phyloP scores from a whole-genome alignment of 139 green algal species.

The Coccomyxa sp. region DNA sequence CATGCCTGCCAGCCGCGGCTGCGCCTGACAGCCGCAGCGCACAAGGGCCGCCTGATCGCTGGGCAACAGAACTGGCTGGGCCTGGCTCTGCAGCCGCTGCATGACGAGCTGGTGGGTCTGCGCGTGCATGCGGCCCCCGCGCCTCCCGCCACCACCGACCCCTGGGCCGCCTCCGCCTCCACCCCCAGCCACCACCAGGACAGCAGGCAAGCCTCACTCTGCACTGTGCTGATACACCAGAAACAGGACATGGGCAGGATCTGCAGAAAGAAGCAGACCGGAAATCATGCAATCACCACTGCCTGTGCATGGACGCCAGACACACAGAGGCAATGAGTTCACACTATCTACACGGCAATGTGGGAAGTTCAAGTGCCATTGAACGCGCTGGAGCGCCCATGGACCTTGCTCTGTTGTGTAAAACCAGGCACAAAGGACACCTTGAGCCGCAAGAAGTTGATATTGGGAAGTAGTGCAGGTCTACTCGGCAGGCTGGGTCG shows the following conservation, averaged over 20 bases:
- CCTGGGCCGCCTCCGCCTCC: not conserved
- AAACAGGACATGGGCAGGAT: not conserved
- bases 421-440: too few species aligned
- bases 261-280: not conserved
- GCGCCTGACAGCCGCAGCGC: slow-evolving; percentile 11
- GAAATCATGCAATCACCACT: not conserved
- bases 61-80: slow-evolving; percentile 50
- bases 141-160: not conserved
- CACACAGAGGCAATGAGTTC: not conserved
- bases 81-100: slow-evolving; percentile 27
- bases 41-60: slow-evolving; percentile 27
- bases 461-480: too few species aligned
- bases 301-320: not conserved
- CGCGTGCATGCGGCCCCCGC: slow-evolving; percentile 13
- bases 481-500: too few species aligned
- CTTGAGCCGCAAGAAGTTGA: too few species aligned
- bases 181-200: not conserved
- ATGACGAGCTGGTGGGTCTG: slow-evolving; percentile 20
- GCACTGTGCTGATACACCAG: not conserved
- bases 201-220: not conserved
- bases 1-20: slow-evolving; percentile 19
- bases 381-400: too few species aligned
- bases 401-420: too few species aligned
- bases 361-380: too few species aligned
- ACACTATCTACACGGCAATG: not conserved